Evolutionary conservation across 305 asterid species (phyloP), one percentile per base, ranked within the genome.

Genomic region (Fraxinus nigra): DNA sequence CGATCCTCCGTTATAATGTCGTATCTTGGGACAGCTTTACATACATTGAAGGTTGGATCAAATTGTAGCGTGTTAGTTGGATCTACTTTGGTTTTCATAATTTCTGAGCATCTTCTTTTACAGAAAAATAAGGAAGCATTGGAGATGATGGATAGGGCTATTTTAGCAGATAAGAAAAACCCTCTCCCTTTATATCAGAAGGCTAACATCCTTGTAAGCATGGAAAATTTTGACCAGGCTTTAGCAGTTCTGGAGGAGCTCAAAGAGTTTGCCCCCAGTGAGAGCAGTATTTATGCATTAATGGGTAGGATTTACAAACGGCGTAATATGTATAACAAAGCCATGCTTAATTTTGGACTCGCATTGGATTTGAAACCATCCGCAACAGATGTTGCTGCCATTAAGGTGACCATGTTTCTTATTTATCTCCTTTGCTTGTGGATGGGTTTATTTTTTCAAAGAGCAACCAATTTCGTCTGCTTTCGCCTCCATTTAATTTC

Each of bases 311-410:
- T 96, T 61, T 96, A 93, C 88, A 92, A 94, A 89, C 86, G 91
- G 82, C 89, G 82, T 79, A 89, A 90, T 81, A 90, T 91, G 90
- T 82, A 90, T 30, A 93, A 91, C 81, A 91, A 91, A 59, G 98
- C 99, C 87, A 93, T 96, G 97, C 95, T 94, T 86, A 93, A 96
- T 88, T 96, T 92, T 74, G 99, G 98, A 82, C 86, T 91, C 38
- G 98, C 98, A 8, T 85, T 96, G 91, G 99, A 96, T 87, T 79
- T 94, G 92, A 96, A 92, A 86, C 99, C 99, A 77, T 90, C 99
- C 72, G 97, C 98, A 63, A 90, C 98, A 30, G 98, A 96, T 81
- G 97, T 96, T 86, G 98, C 99, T 70, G 81, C 92, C 82, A 94
- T 94, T 84, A 94, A 96, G 99, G 97, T 93, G 82, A 85, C 10